These are phyloP conservation scores for Dichotomopilus funicola DNA, from an alignment of 2,329 filamentous ascomycete genomes.

Conservation along the genomic window DNA sequence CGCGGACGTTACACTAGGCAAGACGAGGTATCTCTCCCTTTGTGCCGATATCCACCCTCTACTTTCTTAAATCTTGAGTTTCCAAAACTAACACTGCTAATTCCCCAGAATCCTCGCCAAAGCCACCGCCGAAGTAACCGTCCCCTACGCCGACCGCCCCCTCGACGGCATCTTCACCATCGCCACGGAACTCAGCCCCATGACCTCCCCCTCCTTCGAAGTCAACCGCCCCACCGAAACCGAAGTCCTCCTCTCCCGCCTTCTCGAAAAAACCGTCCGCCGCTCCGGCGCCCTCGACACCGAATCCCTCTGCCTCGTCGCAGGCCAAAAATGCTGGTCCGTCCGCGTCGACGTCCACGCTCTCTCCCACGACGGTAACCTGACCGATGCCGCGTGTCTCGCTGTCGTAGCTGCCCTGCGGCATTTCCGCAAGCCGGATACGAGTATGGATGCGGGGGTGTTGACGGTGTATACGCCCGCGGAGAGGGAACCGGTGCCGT, in stretches of 20 bases:
- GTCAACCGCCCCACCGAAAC: constrained; percentile 74
- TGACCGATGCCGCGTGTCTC: constrained; percentile 80
- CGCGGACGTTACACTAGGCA: constrained; percentile 79
- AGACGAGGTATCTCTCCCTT: no score
- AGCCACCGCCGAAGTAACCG: constrained; percentile 80
- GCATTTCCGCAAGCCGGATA: constrained; percentile 88
- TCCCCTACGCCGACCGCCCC: constrained; percentile 78
- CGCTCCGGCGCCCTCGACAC: constrained; percentile 89
- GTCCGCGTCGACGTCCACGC: constrained; percentile 89
- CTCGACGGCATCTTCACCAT: constrained; percentile 96
- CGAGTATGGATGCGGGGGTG: constrained; percentile 74
- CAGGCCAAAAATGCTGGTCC: constrained; percentile 85
- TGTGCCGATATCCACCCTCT: no score
- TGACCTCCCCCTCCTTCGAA: constrained; percentile 87
- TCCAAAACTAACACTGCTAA: no score
- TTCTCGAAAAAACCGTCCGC: constrained; percentile 90
- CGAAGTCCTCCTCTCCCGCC: constrained; percentile 77
- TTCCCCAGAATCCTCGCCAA: constrained; percentile 65
- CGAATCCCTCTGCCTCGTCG: constrained; percentile 89
- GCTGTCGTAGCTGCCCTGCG: constrained; percentile 81
- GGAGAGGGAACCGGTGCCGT: constrained; percentile 82
- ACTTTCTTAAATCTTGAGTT: neutral
- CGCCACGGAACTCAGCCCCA: constrained; percentile 81
- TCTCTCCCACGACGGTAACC: constrained; percentile 81
- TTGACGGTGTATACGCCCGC: constrained; percentile 77